Evolutionary conservation across 768 basidiomycete species (phyloP).

Genomic region (Agrocybe chaxingu): DNA sequence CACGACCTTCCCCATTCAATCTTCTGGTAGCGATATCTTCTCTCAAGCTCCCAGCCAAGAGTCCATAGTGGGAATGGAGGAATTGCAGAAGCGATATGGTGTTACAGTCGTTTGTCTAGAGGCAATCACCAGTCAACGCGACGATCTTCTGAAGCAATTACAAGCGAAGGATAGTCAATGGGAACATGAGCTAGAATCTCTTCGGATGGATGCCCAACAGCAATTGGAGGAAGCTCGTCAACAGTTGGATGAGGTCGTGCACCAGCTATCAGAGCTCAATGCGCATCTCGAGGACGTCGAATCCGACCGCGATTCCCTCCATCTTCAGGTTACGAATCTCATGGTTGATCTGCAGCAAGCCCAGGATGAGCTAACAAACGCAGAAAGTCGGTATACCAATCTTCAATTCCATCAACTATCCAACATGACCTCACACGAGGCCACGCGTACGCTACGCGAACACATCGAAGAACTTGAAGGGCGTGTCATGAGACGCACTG

Average conservation of each 20-base stretch:
- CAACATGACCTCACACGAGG: slow-evolving; percentile 55
- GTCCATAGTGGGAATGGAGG: slow-evolving; percentile 21
- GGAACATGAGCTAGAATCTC: slow-evolving; percentile 26
- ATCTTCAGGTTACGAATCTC: slow-evolving; percentile 64
- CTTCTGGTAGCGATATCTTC: not conserved
- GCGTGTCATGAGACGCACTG: slow-evolving; percentile 61
- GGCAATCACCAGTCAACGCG: slow-evolving; percentile 30
- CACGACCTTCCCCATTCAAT: no score
- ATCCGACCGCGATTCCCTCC: slow-evolving; percentile 63
- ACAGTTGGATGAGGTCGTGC: slow-evolving; percentile 37
- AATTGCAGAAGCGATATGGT: slow-evolving; percentile 31
- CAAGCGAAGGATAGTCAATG: slow-evolving; percentile 28
- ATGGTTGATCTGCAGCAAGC: slow-evolving; percentile 50
- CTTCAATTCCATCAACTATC: slow-evolving; percentile 69
- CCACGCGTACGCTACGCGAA: slow-evolving; percentile 49
- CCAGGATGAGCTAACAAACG: slow-evolving; percentile 51
- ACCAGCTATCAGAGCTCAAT: slow-evolving; percentile 40
- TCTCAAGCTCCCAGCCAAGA: not conserved
- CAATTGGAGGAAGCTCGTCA: slow-evolving; percentile 25
- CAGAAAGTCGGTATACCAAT: slow-evolving; percentile 57
- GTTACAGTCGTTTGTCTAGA: slow-evolving; percentile 31
- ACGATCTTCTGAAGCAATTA: slow-evolving; percentile 33
- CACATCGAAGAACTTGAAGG: slow-evolving; percentile 70
- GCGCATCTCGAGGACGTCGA: slow-evolving; percentile 53
- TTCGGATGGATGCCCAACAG: slow-evolving; percentile 29